phyloP scores from a whole-genome alignment of 768 basidiomycete genomes.

The Rhizopogon vesiculosus region DNA sequence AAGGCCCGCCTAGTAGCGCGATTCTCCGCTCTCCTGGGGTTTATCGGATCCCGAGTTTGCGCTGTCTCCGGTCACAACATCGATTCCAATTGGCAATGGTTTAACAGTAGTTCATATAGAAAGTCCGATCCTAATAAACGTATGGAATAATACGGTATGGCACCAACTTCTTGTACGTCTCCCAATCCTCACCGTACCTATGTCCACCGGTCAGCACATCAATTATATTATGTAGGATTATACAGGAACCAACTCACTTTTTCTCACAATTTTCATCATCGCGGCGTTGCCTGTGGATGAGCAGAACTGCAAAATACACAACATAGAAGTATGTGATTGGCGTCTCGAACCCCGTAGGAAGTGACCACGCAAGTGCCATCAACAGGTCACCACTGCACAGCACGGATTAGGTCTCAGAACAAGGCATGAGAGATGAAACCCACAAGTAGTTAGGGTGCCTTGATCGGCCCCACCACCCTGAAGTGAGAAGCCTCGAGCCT shows the following conservation, averaged over 20 bases:
- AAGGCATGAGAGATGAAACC: conserved; percentile 14
- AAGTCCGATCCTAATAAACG: conserved; percentile 46
- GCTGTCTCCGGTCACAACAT: background rate
- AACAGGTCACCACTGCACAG: conserved; percentile 69
- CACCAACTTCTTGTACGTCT: conserved; percentile 82
- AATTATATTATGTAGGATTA: background rate
- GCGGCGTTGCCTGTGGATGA: conserved; percentile 84
- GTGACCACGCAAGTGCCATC: conserved; percentile 90
- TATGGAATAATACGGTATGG: conserved; percentile 85
- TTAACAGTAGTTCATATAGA: background rate
- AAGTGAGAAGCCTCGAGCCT: conserved; percentile 87
- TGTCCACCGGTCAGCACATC: background rate
- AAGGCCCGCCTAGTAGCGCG: no score
- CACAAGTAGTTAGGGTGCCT: conserved; percentile 92
- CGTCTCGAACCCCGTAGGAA: conserved; percentile 87
- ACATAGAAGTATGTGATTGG: conserved; percentile 97
- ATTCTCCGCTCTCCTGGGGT: no score
- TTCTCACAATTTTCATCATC: conserved; percentile 90
- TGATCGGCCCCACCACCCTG: conserved; percentile 96
- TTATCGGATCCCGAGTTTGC: no score
- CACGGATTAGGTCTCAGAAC: background rate
- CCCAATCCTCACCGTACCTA: conserved; percentile 94
- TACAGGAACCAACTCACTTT: conserved; percentile 55
- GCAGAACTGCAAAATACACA: conserved; percentile 80
- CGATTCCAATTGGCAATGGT: background rate